A percentile compares a stretch with the other conserved stretches of the same genome.
phyloP scores from a whole-genome alignment of 768 basidiomycete species.

The Lactarius akahatsu region DNA sequence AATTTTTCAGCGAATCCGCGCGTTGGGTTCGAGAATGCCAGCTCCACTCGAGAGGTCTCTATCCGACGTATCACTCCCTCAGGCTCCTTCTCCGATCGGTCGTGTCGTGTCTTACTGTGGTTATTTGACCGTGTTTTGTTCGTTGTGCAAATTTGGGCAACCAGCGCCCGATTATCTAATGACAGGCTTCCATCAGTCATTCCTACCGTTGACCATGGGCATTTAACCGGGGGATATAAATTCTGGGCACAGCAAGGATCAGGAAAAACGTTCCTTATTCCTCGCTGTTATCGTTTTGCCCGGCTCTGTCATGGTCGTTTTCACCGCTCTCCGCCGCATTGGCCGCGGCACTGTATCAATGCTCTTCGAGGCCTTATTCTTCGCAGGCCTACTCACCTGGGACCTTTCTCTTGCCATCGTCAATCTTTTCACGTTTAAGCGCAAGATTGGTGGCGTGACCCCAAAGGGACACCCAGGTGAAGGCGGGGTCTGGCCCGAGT shows the following conservation, averaged over 20 bases:
- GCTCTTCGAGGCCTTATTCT: constrained; percentile 16
- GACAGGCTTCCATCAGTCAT: too few relatives aligned
- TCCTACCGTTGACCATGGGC: too few relatives aligned
- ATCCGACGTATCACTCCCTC: background rate
- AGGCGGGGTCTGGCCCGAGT: constrained; percentile 70
- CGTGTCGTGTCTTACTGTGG: too few relatives aligned
- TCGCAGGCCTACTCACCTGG: constrained; percentile 43
- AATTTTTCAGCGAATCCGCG: background rate
- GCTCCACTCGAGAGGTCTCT: constrained; percentile 1
- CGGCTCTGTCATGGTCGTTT: constrained; percentile 12
- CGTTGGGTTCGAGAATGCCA: constrained; percentile 12
- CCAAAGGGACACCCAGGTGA: constrained; percentile 55
- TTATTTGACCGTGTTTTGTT: too few relatives aligned
- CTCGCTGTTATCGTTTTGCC: background rate
- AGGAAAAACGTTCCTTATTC: background rate
- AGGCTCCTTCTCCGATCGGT: background rate
- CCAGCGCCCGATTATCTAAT: too few relatives aligned
- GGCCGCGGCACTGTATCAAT: constrained; percentile 9
- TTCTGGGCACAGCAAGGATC: background rate
- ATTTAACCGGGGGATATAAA: background rate
- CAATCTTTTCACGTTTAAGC: constrained; percentile 53
- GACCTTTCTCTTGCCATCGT: constrained; percentile 50
- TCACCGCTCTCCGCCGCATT: constrained; percentile 24
- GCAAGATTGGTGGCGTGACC: constrained; percentile 53
- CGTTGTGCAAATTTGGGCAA: too few relatives aligned